These are phyloP conservation scores for Sporothrix phasma DNA, from an alignment of 2,329 filamentous ascomycete species.

Conservation along the genomic window DNA sequence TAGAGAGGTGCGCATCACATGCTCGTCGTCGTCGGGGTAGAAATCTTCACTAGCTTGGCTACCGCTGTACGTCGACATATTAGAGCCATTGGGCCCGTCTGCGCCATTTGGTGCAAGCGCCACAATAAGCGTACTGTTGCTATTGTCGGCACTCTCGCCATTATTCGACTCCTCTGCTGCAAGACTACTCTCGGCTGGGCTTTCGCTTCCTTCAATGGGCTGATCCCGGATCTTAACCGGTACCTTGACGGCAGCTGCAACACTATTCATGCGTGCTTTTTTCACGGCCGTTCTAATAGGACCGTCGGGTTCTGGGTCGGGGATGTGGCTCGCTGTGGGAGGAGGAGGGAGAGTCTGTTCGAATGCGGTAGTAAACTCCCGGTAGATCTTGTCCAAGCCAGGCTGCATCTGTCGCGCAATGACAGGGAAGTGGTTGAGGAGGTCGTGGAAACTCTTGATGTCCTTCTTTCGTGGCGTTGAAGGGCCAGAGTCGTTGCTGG, in stretches of 20 bases:
- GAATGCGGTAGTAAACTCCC: conserved; percentile 77
- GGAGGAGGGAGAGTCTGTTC: conserved; percentile 75
- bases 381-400: conserved; percentile 79
- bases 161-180: background rate
- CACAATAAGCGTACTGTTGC: background rate
- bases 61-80: conserved; percentile 8
- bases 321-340: conserved; percentile 50
- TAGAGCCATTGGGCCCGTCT: conserved; percentile 1
- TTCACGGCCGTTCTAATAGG: conserved; percentile 46
- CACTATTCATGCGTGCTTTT: conserved; percentile 44
- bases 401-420: conserved; percentile 94
- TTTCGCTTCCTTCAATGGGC: background rate
- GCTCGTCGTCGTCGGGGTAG: conserved; percentile 82
- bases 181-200: background rate
- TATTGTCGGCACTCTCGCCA: background rate
- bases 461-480: conserved; percentile 66
- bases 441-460: conserved; percentile 79
- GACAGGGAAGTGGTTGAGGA: conserved; percentile 86
- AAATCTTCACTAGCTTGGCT: conserved; percentile 44
- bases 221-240: conserved; percentile 27
- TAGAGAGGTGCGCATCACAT: conserved; percentile 75
- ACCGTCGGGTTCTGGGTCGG: conserved; percentile 48
- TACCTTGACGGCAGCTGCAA: conserved; percentile 22
- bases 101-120: background rate
- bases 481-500: conserved; percentile 31